Evolutionary conservation across 2,329 filamentous ascomycete species (phyloP).

Genomic region (Sporothrix pseudoabietina): DNA sequence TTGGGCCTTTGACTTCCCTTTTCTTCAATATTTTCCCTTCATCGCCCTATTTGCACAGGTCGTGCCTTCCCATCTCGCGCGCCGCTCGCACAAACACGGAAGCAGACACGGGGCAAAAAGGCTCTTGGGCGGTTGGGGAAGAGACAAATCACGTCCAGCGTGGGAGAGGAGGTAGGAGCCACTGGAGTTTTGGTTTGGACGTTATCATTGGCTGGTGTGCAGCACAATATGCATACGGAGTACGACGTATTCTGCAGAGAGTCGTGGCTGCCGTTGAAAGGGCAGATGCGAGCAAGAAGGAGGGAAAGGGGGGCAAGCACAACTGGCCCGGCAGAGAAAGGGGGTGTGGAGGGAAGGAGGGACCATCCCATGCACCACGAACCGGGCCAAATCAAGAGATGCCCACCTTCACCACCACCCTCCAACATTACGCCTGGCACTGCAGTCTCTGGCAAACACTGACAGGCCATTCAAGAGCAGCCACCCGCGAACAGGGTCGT

Average conservation of each 20-base stretch:
- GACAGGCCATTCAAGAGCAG: background rate
- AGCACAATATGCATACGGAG: constrained; percentile 43
- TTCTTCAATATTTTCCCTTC: background rate
- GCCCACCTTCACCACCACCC: constrained; percentile 26
- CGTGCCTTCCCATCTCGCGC: constrained; percentile 10
- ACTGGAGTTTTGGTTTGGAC: constrained; percentile 10
- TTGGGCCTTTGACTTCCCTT: background rate
- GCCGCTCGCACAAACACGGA: constrained; percentile 3
- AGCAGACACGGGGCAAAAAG: constrained; percentile 16
- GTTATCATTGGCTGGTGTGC: constrained; percentile 32
- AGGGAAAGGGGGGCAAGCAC: constrained; percentile 24
- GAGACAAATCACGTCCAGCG: background rate
- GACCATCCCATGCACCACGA: constrained; percentile 16
- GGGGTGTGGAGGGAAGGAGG: constrained; percentile 11
- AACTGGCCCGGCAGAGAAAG: constrained; percentile 23
- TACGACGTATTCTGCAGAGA: constrained; percentile 43
- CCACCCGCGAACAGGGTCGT: background rate
- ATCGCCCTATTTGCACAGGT: background rate
- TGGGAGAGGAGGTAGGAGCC: constrained; percentile 28
- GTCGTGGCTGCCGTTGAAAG: constrained; percentile 55
- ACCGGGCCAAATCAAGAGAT: constrained; percentile 16
- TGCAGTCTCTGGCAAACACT: background rate
- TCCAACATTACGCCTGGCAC: background rate
- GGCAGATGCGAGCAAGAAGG: constrained; percentile 35
- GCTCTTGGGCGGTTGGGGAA: constrained; percentile 6